phyloP scores from a whole-genome alignment of 2,329 filamentous ascomycete genomes.

The Ophiocordyceps camponoti-floridani region DNA sequence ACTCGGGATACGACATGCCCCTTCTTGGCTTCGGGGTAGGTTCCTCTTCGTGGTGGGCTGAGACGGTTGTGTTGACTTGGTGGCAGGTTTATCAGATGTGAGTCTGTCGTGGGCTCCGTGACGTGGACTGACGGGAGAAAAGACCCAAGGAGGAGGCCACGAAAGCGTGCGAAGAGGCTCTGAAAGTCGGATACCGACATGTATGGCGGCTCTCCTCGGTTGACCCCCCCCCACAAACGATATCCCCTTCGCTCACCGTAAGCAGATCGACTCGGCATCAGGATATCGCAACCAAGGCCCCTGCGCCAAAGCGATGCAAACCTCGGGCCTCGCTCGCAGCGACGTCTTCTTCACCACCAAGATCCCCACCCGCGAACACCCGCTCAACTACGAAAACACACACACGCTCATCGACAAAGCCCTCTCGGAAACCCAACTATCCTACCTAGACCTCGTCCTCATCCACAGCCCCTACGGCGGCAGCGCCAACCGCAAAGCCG shows the following conservation, averaged over 20 bases:
- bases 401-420: constrained; percentile 46
- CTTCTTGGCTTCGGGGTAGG: constrained; percentile 35
- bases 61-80: constrained; percentile 1
- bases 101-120: constrained; percentile 5
- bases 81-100: constrained; percentile 34
- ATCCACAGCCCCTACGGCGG: constrained; percentile 45
- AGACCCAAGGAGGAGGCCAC: constrained; percentile 13
- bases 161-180: constrained; percentile 24
- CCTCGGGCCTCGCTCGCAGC: constrained; percentile 22
- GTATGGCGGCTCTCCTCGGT: constrained; percentile 12
- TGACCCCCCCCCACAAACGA: background rate
- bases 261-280: constrained; percentile 33
- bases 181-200: constrained; percentile 35
- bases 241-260: background rate
- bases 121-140: background rate
- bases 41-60: too few relatives aligned
- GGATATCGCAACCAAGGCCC: constrained; percentile 32
- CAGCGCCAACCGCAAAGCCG: constrained; percentile 32
- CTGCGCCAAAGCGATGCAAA: constrained; percentile 25
- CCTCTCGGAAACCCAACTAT: constrained; percentile 41
- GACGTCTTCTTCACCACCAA: constrained; percentile 40
- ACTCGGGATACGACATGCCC: constrained; percentile 34
- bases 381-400: constrained; percentile 40
- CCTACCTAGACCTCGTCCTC: constrained; percentile 50
- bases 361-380: constrained; percentile 21